These are phyloP conservation scores for Aspergillus quadricinctus DNA, from an alignment of 2,329 filamentous ascomycete genomes.

Conservation along the genomic window DNA sequence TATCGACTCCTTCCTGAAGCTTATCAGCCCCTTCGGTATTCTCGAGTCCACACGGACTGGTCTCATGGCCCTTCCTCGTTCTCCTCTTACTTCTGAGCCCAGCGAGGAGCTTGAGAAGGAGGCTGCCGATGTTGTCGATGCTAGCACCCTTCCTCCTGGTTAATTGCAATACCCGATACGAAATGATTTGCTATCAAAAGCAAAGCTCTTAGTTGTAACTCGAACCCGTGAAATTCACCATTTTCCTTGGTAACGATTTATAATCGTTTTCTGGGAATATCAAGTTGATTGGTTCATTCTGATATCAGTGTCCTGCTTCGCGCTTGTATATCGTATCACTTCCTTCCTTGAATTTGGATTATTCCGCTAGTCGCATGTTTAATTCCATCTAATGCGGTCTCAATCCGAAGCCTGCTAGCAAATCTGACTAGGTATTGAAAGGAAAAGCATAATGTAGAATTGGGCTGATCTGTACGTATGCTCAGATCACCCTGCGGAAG, in stretches of 20 bases:
- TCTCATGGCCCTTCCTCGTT: slow-evolving; percentile 92
- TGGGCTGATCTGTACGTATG: not conserved
- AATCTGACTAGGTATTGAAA: not conserved
- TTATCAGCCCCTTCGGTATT: slow-evolving; percentile 90
- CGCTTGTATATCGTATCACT: not conserved
- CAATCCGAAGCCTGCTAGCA: not conserved
- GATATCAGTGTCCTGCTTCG: not conserved
- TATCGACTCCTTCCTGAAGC: slow-evolving; percentile 97
- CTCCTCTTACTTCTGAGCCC: slow-evolving; percentile 68
- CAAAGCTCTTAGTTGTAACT: slow-evolving; percentile 11
- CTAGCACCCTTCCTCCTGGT: slow-evolving; percentile 87
- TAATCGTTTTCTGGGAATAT: not conserved
- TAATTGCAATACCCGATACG: slow-evolving; percentile 42
- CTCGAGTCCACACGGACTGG: slow-evolving; percentile 93
- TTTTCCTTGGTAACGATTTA: not conserved
- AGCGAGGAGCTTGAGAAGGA: slow-evolving; percentile 76
- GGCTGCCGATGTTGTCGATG: slow-evolving; percentile 90
- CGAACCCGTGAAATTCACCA: slow-evolving; percentile 1
- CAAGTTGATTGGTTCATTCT: not conserved
- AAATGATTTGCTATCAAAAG: slow-evolving; percentile 15
- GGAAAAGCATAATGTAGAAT: not conserved
- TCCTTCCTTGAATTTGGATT: not conserved
- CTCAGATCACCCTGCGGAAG: not conserved
- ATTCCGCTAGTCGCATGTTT: not conserved
- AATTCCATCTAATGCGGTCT: not conserved